Evolutionary conservation across 768 basidiomycete species (phyloP).

Genomic region (Xerocomellus chrysenteron): DNA sequence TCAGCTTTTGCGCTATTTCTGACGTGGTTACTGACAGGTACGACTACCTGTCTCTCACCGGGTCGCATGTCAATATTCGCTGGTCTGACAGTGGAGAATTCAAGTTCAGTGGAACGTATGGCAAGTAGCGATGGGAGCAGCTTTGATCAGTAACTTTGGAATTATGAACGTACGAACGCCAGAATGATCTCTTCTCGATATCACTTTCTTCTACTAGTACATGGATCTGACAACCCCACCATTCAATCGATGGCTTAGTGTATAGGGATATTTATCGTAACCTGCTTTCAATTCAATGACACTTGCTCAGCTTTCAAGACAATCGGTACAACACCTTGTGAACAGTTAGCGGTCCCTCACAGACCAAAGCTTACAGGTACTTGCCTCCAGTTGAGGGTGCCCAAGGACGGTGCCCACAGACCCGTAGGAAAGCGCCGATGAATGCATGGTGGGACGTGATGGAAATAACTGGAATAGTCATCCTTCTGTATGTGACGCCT

Average conservation of each 20-base stretch:
- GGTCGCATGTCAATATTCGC: conserved; percentile 43
- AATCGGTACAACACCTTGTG: conserved; percentile 27
- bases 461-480: conserved; percentile 49
- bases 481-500: neutral
- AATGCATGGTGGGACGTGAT: conserved; percentile 67
- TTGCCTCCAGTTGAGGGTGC: conserved; percentile 62
- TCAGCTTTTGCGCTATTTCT: neutral
- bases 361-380: conserved; percentile 11
- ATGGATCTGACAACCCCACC: neutral
- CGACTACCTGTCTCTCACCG: conserved; percentile 37
- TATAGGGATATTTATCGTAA: neutral
- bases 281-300: conserved; percentile 5
- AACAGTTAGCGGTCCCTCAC: neutral
- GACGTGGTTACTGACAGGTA: conserved; percentile 33
- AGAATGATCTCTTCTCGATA: neutral
- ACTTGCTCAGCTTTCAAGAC: conserved; percentile 20
- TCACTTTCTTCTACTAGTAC: neutral
- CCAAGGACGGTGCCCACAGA: conserved; percentile 45
- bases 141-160: neutral
- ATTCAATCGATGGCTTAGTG: neutral
- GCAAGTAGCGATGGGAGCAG: conserved; percentile 10
- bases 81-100: conserved; percentile 53
- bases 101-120: conserved; percentile 55
- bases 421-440: conserved; percentile 53
- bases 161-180: neutral